phyloP scores from a whole-genome alignment of 192 early-diverging fungal genomes.

The Podila minutissima region DNA sequence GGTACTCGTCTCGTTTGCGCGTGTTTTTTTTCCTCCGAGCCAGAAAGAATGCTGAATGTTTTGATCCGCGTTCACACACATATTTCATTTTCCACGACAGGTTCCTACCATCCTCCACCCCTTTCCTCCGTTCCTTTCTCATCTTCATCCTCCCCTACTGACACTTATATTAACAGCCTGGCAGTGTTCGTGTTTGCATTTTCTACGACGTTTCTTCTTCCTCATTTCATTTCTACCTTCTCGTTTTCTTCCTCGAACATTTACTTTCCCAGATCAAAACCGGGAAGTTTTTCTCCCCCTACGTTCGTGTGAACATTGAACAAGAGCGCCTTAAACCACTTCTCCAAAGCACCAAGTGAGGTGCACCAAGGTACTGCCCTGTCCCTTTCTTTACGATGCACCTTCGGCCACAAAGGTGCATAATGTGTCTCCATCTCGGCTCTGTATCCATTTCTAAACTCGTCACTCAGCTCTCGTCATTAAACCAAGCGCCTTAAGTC shows the following conservation, averaged over 20 bases:
- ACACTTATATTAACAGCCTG: neutral
- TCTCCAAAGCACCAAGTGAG: too few species aligned
- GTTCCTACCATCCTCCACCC: neutral
- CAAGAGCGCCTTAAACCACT: neutral
- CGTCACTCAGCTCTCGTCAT: too few species aligned
- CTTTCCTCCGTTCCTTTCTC: neutral
- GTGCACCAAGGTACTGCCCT: too few species aligned
- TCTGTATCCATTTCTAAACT: too few species aligned
- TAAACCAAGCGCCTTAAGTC: too few species aligned
- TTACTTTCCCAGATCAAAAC: neutral
- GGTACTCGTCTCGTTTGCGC: too few species aligned
- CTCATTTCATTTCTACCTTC: neutral
- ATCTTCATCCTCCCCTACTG: neutral
- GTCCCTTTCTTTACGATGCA: too few species aligned
- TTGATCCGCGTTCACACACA: neutral
- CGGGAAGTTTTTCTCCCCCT: neutral
- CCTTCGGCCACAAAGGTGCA: too few species aligned
- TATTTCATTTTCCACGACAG: too few species aligned
- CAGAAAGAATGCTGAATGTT: neutral
- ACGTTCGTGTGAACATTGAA: neutral
- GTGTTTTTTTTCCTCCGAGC: neutral
- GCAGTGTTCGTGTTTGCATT: neutral
- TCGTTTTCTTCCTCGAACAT: conserved; percentile 1
- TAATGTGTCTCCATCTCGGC: too few species aligned
- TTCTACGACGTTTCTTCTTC: neutral